Evolutionary conservation across 176 grass and related monocot species (phyloP).

Genomic region (Pontederia paniculata): DNA sequence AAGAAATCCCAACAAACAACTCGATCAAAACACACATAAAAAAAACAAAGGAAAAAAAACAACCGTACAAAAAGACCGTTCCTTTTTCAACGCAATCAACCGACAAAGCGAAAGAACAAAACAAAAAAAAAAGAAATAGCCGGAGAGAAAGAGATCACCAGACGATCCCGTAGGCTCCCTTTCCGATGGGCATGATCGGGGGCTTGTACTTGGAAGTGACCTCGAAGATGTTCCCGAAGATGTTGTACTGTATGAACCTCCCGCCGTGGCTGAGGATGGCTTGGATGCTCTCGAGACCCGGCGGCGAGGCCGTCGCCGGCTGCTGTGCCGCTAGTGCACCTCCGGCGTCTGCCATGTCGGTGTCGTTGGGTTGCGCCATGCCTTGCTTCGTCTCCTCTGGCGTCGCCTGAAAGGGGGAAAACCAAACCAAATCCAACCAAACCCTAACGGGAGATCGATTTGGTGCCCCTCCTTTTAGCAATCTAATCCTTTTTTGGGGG

Average conservation of each 20-base stretch:
- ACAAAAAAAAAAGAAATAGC: background rate
- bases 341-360: no score
- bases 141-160: constrained; percentile 20
- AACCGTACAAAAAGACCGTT: background rate
- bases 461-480: no score
- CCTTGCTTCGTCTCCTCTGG: no score
- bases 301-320: constrained; percentile 8
- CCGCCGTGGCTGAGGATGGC: constrained; percentile 79
- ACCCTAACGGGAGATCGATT: no score
- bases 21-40: background rate
- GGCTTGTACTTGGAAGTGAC: constrained; percentile 85
- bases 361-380: no score
- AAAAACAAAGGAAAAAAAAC: background rate
- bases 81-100: background rate
- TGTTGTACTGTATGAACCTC: constrained; percentile 93
- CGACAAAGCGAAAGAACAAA: background rate
- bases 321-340: background rate
- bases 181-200: constrained; percentile 92
- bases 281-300: constrained; percentile 63
- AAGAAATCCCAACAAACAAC: background rate
- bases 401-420: no score
- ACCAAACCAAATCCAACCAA: no score
- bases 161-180: constrained; percentile 98
- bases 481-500: no score
- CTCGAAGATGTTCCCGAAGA: constrained; percentile 95